These are phyloP conservation scores for Glonium stellatum DNA, from an alignment of 495 filamentous ascomycete species.

Conservation along the genomic window DNA sequence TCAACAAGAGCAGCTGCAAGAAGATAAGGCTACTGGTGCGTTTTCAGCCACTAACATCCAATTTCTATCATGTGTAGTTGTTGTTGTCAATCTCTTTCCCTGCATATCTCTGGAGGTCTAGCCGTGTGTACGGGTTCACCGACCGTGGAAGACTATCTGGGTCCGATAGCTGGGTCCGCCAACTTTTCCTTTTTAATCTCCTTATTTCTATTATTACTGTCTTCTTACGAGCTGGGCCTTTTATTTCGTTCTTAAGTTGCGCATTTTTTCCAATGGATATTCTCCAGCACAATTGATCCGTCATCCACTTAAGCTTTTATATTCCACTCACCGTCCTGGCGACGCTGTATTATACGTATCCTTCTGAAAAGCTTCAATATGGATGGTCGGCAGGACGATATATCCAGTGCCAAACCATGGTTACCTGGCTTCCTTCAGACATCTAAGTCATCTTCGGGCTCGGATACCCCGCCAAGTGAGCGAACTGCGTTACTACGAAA, in stretches of 20 bases:
- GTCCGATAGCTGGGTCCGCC: background rate
- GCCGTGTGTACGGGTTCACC: background rate
- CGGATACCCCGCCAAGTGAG: constrained; percentile 17
- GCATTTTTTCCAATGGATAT: background rate
- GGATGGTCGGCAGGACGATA: constrained; percentile 28
- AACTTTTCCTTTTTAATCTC: background rate
- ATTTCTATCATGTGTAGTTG: constrained; percentile 18
- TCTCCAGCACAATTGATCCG: background rate
- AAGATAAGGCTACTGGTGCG: constrained; percentile 20
- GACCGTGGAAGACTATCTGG: background rate
- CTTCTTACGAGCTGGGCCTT: background rate
- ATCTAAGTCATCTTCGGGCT: constrained; percentile 17
- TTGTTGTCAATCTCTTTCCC: constrained; percentile 14
- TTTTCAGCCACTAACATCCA: constrained; percentile 1
- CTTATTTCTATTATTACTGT: background rate
- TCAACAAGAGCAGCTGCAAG: constrained; percentile 14
- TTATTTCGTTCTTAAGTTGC: background rate
- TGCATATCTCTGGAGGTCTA: constrained; percentile 10
- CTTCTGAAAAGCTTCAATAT: constrained; percentile 11
- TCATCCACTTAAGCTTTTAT: background rate
- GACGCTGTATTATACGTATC: background rate
- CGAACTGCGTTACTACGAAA: constrained; percentile 27
- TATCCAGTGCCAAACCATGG: constrained; percentile 28
- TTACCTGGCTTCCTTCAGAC: constrained; percentile 30
- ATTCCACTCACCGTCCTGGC: constrained; percentile 1